Evolutionary conservation across 2,329 filamentous ascomycete species (phyloP).

Genomic region (Madurella fahalii): DNA sequence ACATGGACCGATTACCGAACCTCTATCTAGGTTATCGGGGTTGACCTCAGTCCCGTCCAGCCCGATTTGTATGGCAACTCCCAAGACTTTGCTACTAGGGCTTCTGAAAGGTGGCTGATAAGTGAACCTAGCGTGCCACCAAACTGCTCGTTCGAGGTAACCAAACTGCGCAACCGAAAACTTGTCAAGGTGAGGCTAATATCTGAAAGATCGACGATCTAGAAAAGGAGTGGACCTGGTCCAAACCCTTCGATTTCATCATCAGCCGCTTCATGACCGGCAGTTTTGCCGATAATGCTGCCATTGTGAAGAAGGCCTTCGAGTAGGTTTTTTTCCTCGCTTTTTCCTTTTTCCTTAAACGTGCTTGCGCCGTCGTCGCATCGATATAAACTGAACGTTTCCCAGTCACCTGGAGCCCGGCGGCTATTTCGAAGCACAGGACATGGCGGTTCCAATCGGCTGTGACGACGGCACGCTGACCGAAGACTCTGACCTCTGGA

Average conservation of each 20-base stretch:
- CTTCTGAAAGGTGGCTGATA: neutral
- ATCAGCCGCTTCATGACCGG: slow-evolving; percentile 17
- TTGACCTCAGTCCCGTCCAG: slow-evolving; percentile 19
- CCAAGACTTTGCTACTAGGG: too few species aligned
- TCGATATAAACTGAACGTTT: neutral
- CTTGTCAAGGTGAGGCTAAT: neutral
- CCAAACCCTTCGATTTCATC: slow-evolving; percentile 20
- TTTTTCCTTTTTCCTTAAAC: too few species aligned
- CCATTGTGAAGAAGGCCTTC: slow-evolving; percentile 17
- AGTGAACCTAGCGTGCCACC: slow-evolving; percentile 14
- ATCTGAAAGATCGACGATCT: slow-evolving; percentile 19
- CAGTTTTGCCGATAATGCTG: slow-evolving; percentile 14
- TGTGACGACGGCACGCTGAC: slow-evolving; percentile 21
- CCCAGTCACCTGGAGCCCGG: slow-evolving; percentile 18
- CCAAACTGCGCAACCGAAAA: too few species aligned
- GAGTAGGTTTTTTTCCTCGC: neutral
- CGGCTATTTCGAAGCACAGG: slow-evolving; percentile 22
- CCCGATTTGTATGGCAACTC: slow-evolving; percentile 6
- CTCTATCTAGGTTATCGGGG: slow-evolving; percentile 12
- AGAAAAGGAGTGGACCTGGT: slow-evolving; percentile 22
- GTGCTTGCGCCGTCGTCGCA: too few species aligned
- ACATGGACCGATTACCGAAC: neutral
- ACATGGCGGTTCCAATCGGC: slow-evolving; percentile 13
- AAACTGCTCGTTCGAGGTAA: slow-evolving; percentile 20
- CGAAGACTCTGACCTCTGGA: slow-evolving; percentile 7